Conservation (phyloP, 2,329 filamentous ascomycete genomes). For the Penicillium brevicompactum region DNA sequence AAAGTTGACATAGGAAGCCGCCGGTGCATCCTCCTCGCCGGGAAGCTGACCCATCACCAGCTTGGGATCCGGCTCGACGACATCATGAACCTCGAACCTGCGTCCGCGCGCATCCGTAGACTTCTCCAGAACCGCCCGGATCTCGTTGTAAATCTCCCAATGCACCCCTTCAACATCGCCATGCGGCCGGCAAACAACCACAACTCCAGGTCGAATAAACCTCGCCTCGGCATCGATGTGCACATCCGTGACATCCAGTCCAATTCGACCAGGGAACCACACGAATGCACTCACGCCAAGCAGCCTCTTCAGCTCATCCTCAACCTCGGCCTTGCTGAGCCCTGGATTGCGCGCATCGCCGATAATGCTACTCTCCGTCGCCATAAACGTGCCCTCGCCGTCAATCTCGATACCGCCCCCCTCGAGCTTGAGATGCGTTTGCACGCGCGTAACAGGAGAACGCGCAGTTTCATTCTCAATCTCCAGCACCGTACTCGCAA, state of each 20-base stretch:
- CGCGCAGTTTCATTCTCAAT: conserved; percentile 11
- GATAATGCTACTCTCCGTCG: conserved; percentile 35
- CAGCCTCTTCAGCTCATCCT: conserved; percentile 27
- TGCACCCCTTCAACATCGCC: conserved; percentile 18
- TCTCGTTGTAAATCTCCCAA: conserved; percentile 30
- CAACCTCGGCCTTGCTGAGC: conserved; percentile 23
- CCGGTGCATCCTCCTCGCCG: conserved; percentile 24
- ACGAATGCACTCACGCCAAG: conserved; percentile 35
- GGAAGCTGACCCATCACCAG: conserved; percentile 17
- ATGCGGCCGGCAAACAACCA: conserved; percentile 30
- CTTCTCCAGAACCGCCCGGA: conserved; percentile 19
- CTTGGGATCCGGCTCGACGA: conserved; percentile 32
- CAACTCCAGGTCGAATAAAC: conserved; percentile 30
- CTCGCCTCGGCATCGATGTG: conserved; percentile 35
- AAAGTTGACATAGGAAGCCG: conserved; percentile 35
- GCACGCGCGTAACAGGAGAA: conserved; percentile 11
- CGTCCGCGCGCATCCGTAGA: conserved; percentile 28
- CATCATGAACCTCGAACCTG: conserved; percentile 24
- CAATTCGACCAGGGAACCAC: conserved; percentile 35
- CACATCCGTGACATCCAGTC: conserved; percentile 36
- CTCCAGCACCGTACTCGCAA: conserved; percentile 18
- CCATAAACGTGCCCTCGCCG: conserved; percentile 38
- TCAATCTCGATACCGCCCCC: conserved; percentile 39
- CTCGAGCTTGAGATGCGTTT: conserved; percentile 29
- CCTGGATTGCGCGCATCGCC: conserved; percentile 34